Conservation (phyloP, 805 yeast species). For the Yarrowia hollandica region DNA sequence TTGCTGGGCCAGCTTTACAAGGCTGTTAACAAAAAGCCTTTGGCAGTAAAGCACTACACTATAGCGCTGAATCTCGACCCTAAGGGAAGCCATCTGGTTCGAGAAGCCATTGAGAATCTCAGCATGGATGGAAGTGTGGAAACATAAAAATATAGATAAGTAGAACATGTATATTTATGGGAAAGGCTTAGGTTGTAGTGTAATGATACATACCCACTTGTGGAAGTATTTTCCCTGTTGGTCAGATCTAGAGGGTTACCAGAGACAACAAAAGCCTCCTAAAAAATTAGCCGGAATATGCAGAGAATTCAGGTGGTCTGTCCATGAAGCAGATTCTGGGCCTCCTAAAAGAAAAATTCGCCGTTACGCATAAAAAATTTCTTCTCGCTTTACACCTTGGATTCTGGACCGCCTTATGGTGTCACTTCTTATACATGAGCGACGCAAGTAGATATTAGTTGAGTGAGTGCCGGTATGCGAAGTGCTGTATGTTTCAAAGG, state of each 20-base stretch:
- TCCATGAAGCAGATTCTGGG: no score
- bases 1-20: conserved; percentile 84
- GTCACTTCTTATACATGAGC: conserved; percentile 8
- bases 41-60: conserved; percentile 83
- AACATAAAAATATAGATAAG: background rate
- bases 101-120: conserved; percentile 73
- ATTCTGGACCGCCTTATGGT: conserved; percentile 8
- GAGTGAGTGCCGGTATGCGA: no score
- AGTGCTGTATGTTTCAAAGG: conserved; percentile 15
- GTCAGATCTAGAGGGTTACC: no score
- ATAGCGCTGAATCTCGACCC: conserved; percentile 90
- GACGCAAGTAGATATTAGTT: background rate
- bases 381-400: background rate
- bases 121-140: conserved; percentile 9
- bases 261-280: no score
- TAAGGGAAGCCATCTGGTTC: conserved; percentile 80
- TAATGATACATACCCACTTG: no score
- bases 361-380: no score
- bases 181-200: no score
- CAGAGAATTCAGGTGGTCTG: background rate
- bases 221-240: no score
- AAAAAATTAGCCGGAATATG: background rate
- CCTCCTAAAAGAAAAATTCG: no score
- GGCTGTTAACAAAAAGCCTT: conserved; percentile 66
- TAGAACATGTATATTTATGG: background rate